phyloP scores from a whole-genome alignment of 2,329 filamentous ascomycete genomes.

The Cladosporium sp. region DNA sequence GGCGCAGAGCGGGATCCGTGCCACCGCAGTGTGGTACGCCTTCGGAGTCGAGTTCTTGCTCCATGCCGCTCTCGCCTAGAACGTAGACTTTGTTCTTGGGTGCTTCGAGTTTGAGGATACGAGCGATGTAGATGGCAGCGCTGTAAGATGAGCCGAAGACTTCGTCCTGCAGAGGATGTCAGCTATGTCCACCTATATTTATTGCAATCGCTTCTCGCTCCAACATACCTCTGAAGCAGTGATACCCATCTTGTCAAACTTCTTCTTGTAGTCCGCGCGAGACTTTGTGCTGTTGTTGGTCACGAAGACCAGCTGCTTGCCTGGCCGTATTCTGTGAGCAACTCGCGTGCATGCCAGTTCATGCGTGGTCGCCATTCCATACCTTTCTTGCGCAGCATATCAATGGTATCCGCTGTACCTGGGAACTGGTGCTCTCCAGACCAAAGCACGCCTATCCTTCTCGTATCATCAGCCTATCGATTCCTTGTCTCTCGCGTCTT shows the following conservation, averaged over 20 bases:
- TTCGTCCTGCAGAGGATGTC: conserved; percentile 60
- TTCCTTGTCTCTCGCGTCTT: background rate
- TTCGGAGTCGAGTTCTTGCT: conserved; percentile 79
- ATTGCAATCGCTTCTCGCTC: background rate
- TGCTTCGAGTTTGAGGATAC: conserved; percentile 74
- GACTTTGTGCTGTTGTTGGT: conserved; percentile 99
- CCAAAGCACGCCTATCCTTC: conserved; percentile 81
- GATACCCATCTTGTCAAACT: conserved; percentile 77
- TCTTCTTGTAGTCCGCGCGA: conserved; percentile 85
- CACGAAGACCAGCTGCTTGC: conserved; percentile 90
- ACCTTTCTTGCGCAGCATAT: conserved; percentile 79
- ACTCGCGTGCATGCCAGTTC: background rate
- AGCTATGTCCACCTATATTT: background rate
- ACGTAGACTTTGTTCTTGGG: conserved; percentile 92
- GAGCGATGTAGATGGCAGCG: conserved; percentile 89
- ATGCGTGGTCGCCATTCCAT: conserved; percentile 5
- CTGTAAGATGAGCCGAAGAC: conserved; percentile 96
- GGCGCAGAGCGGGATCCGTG: conserved; percentile 71
- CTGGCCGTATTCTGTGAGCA: conserved; percentile 40
- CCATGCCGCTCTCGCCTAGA: conserved; percentile 85
- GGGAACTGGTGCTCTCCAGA: conserved; percentile 88
- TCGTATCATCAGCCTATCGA: conserved; percentile 34
- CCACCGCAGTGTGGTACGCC: conserved; percentile 78
- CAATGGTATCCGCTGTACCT: conserved; percentile 77
- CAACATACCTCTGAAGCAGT: conserved; percentile 58